Base-by-base conservation (phyloP, 768 basidiomycete genomes). In the Dictyophora rubrovolvata region DNA sequence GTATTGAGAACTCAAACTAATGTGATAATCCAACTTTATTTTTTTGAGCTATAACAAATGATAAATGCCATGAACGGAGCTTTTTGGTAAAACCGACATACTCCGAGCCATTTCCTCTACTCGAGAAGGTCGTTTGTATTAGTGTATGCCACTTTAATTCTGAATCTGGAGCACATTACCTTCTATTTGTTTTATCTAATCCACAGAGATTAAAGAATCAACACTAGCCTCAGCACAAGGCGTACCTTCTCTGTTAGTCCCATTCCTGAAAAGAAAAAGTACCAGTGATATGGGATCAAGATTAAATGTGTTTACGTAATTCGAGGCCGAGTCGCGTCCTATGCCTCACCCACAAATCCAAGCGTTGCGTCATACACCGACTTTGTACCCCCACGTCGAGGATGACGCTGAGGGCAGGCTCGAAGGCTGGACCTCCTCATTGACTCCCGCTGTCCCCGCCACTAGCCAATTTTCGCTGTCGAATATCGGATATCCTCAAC, bases 31-130 rank as follows among this genome's bases (percentile, higher is more conserved):
- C 69, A 62, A 86, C 93, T 81, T 91, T 95, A 72, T 97, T 97
- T 77, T 97, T 97, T 75, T 95, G 93, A 53, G 92, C 90, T 93
- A 57, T 48, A 61, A 17, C 46, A 14, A 23, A 60, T 11, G n/a
- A 59, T 10, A 37, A 33, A 48, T 64, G 58, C 28, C 28, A 28
- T 28, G 20, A 46, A 28, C 1, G 55, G 28, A 14, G 48, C 6
- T 23, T 23, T 16, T 55, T 28, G n/a, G 18, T 5, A 54, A 53
- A 22, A 34, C 48, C 55, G n/a, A 48, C 87, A 76, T 70, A 92
- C 93, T 97, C 73, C 93, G 81, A 63, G 90, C 86, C 94, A 98
- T 96, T 82, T 97, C 94, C 84, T 93, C 91, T 93, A 68, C 20
- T 18, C 18, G 17, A 49, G 42, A 42, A n/a, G 33, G n/a, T 23